Evolutionary conservation across 495 filamentous ascomycete species (phyloP).

Genomic region (Choiromyces venosus): DNA sequence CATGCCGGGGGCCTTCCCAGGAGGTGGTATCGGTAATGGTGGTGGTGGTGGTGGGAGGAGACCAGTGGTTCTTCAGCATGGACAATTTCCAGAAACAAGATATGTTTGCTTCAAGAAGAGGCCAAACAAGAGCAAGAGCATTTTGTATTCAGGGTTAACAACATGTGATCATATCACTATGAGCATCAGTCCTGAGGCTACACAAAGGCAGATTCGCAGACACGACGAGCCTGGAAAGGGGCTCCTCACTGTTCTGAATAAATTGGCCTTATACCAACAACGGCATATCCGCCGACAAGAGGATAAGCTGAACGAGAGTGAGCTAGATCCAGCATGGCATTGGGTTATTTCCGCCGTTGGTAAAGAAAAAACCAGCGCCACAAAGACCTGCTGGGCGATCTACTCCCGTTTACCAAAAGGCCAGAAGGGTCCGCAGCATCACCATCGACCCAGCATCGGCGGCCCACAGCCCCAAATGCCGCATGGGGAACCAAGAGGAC

Average conservation of each 20-base stretch:
- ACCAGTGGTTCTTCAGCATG: constrained; percentile 12
- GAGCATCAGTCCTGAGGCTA: constrained; percentile 36
- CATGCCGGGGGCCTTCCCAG: constrained; percentile 4
- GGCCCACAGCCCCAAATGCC: background rate
- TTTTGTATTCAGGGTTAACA: no score
- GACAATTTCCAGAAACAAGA: constrained; percentile 17
- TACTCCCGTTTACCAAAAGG: constrained; percentile 33
- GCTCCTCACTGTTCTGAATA: constrained; percentile 20
- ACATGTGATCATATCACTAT: constrained; percentile 37
- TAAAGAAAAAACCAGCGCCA: constrained; percentile 33
- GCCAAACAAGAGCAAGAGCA: constrained; percentile 18
- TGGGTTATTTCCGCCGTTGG: constrained; percentile 38
- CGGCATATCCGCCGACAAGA: constrained; percentile 35
- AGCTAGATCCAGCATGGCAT: constrained; percentile 31
- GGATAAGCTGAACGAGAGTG: constrained; percentile 31
- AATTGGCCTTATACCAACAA: constrained; percentile 34
- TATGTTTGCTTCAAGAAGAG: constrained; percentile 32
- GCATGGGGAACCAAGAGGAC: background rate
- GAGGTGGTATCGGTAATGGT: constrained; percentile 6
- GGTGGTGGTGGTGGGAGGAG: constrained; percentile 12
- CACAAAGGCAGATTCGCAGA: constrained; percentile 35
- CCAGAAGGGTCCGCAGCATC: background rate
- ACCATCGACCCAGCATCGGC: background rate
- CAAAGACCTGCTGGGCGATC: constrained; percentile 40
- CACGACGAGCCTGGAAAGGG: constrained; percentile 38